These are phyloP conservation scores for Aspergillus pseudonomiae DNA, from an alignment of 2,329 filamentous ascomycete species.

Conservation along the genomic window DNA sequence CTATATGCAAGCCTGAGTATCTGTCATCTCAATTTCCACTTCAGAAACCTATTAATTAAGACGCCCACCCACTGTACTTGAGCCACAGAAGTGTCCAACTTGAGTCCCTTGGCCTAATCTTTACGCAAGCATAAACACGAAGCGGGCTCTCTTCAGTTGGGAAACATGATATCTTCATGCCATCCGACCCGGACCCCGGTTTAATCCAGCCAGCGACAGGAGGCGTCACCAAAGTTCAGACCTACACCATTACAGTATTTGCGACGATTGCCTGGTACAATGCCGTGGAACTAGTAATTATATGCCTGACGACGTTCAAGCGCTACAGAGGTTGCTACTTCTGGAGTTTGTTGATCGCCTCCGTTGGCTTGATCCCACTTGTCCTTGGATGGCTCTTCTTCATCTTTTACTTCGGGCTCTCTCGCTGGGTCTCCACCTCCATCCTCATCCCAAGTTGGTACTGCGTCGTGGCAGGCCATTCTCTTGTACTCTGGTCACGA, in stretches of 20 bases:
- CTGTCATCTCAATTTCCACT: background rate
- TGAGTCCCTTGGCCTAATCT: too few species aligned
- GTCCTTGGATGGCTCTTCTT: slow-evolving; percentile 46
- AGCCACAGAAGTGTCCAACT: too few species aligned
- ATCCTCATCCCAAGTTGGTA: slow-evolving; percentile 45
- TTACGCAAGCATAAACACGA: background rate
- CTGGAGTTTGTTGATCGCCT: slow-evolving; percentile 45
- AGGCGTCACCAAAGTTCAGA: background rate
- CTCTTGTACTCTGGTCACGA: slow-evolving; percentile 49
- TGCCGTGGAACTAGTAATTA: slow-evolving; percentile 46
- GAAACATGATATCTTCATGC: background rate
- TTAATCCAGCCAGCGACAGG: background rate
- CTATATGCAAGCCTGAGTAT: background rate
- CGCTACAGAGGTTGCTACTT: slow-evolving; percentile 48
- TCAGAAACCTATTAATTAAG: background rate
- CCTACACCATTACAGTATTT: slow-evolving; percentile 39
- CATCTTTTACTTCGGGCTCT: slow-evolving; percentile 34
- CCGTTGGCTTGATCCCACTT: slow-evolving; percentile 42
- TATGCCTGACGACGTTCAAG: slow-evolving; percentile 48
- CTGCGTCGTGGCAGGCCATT: slow-evolving; percentile 47
- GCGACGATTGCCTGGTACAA: slow-evolving; percentile 49
- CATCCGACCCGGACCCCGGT: background rate
- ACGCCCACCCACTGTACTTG: background rate
- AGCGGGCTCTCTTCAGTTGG: background rate
- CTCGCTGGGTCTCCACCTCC: slow-evolving; percentile 34